Conservation (phyloP, 306 rosid genomes). For the Psophocarpus tetragonolobus region DNA sequence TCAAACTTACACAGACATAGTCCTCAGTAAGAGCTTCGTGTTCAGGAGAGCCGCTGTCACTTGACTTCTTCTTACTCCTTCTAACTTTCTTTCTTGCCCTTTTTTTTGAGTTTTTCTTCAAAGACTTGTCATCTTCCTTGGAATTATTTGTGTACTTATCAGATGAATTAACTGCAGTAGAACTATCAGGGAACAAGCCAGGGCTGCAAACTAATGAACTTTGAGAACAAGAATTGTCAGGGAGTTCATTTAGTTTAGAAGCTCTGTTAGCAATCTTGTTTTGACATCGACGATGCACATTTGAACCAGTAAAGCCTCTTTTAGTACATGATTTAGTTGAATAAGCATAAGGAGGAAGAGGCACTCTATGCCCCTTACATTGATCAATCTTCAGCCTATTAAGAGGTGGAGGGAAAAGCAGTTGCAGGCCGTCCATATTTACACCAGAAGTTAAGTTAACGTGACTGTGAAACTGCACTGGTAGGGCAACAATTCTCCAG, state of each 20-base stretch:
- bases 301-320: conserved; percentile 47
- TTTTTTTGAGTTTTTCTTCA: conserved; percentile 57
- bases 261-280: conserved; percentile 58
- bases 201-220: conserved; percentile 40
- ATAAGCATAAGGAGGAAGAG: conserved; percentile 42
- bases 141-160: conserved; percentile 25
- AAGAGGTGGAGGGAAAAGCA: conserved; percentile 55
- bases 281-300: conserved; percentile 52
- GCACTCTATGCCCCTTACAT: conserved; percentile 44
- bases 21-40: conserved; percentile 51
- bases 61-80: conserved; percentile 52
- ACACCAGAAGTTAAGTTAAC: conserved; percentile 42
- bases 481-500: conserved; percentile 58
- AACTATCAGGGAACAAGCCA: conserved; percentile 40
- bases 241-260: conserved; percentile 55
- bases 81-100: conserved; percentile 56
- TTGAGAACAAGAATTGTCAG: conserved; percentile 44
- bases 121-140: conserved; percentile 39
- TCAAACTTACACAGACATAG: conserved; percentile 42
- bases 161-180: conserved; percentile 41
- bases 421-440: conserved; percentile 60
- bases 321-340: conserved; percentile 43
- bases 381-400: conserved; percentile 48
- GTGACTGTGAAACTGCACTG: conserved; percentile 44
- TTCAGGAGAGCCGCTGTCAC: conserved; percentile 48